Evolutionary conservation across 495 filamentous ascomycete species (phyloP), one percentile per base, ranked within the genome.

Genomic region (Arthonia radiata): DNA sequence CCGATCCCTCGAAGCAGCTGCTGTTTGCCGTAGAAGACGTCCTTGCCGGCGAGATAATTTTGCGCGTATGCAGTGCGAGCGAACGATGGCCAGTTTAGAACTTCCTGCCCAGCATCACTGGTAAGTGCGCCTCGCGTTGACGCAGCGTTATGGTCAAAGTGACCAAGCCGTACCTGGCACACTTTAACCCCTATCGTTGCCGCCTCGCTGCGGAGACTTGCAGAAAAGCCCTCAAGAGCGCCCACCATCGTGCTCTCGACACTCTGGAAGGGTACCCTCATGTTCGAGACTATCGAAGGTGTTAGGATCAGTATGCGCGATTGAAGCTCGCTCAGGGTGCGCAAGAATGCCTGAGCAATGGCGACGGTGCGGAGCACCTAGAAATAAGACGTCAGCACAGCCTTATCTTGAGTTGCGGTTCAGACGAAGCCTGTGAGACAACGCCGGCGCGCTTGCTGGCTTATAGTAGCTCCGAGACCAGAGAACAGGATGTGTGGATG

Each of bases 341-440:
- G 82, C 1, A 94, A 56, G 52, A 94, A 91, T 14, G 72, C 60
- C 43, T 92, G 80, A 7, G 77, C 59, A 0, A 71, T 78, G 30
- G 90, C 59, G 33, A 94, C 73, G 3, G 89, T 82, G n/a, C 75
- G 70, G 16, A 94, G 61, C n/a, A 94, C 58, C n/a, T n/a, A n/a
- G n/a, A n/a, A n/a, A n/a, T n/a, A n/a, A n/a, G n/a, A n/a, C n/a
- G n/a, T n/a, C n/a, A n/a, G n/a, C n/a, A n/a, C n/a, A n/a, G n/a
- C n/a, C n/a, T n/a, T n/a, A n/a, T n/a, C n/a, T n/a, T n/a, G n/a
- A n/a, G n/a, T n/a, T n/a, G n/a, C n/a, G n/a, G n/a, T n/a, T n/a
- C n/a, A n/a, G n/a, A n/a, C n/a, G n/a, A n/a, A n/a, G n/a, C n/a
- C n/a, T n/a, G n/a, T n/a, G n/a, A n/a, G n/a, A n/a, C n/a, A n/a